Conservation (phyloP, 768 basidiomycete genomes). For the Lactarius deliciosus region DNA sequence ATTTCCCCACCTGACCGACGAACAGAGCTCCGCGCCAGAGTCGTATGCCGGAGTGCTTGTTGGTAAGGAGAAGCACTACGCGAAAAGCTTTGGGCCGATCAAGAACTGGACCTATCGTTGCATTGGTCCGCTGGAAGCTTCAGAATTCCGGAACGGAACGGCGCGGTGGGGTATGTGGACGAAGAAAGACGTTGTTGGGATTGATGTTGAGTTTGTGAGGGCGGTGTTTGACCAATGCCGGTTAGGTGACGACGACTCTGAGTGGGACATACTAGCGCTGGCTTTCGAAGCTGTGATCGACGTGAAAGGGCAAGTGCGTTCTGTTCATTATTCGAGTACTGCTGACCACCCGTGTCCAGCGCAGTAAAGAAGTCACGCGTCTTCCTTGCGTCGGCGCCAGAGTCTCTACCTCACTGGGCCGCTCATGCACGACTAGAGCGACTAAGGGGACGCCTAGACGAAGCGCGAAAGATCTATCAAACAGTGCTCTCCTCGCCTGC, state of each 20-base stretch:
- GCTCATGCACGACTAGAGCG: slow-evolving; percentile 74
- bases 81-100: slow-evolving; percentile 63
- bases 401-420: slow-evolving; percentile 67
- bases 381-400: slow-evolving; percentile 54
- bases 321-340: neutral
- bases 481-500: slow-evolving; percentile 56
- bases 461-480: slow-evolving; percentile 77
- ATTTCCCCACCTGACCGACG: slow-evolving; percentile 46
- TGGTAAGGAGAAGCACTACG: slow-evolving; percentile 63
- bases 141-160: slow-evolving; percentile 39
- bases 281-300: slow-evolving; percentile 65
- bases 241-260: slow-evolving; percentile 46
- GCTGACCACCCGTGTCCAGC: slow-evolving; percentile 38
- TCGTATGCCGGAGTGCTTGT: slow-evolving; percentile 64
- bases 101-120: slow-evolving; percentile 61
- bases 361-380: slow-evolving; percentile 67
- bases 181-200: slow-evolving; percentile 47
- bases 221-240: slow-evolving; percentile 59
- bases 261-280: slow-evolving; percentile 66
- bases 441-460: slow-evolving; percentile 59
- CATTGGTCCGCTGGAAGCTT: slow-evolving; percentile 54
- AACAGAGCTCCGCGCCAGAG: slow-evolving; percentile 47
- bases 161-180: slow-evolving; percentile 44
- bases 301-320: slow-evolving; percentile 51
- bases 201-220: slow-evolving; percentile 53